Conservation (phyloP, 176 grass and related monocot genomes). For the Avena insularis region DNA sequence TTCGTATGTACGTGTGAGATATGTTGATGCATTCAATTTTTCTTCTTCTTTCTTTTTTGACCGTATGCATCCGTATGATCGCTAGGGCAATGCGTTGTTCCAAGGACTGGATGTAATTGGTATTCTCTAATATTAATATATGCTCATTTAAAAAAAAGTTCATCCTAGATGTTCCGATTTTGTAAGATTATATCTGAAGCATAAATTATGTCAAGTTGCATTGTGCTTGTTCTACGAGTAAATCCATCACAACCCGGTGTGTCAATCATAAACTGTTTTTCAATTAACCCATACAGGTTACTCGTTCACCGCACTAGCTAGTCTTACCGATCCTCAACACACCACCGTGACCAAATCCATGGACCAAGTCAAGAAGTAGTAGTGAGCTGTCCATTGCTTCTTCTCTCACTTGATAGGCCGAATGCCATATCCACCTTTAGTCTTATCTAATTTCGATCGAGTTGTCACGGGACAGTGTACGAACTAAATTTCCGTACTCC, state of each 20-base stretch:
- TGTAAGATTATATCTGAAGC: not conserved
- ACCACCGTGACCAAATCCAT: not conserved
- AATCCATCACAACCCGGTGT: not conserved
- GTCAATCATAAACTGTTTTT: not conserved
- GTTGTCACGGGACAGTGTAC: constrained; percentile 32
- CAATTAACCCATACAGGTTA: not conserved
- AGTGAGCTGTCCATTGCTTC: not conserved
- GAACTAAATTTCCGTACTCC: not conserved
- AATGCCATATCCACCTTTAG: constrained; percentile 15
- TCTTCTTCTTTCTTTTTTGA: no score
- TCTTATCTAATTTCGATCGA: constrained; percentile 25
- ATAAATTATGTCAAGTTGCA: not conserved
- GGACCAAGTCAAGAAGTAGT: not conserved
- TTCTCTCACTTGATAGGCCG: not conserved
- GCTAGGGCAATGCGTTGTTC: no score
- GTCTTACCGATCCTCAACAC: not conserved
- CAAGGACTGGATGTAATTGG: no score
- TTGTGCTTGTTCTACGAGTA: not conserved
- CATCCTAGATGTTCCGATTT: not conserved
- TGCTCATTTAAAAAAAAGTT: no score
- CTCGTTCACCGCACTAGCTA: not conserved
- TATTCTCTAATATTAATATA: no score
- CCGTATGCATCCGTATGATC: no score
- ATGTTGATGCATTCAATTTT: no score
- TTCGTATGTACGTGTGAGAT: no score